phyloP scores from a whole-genome alignment of 192 early-diverging fungal species.

The Podila verticillata region DNA sequence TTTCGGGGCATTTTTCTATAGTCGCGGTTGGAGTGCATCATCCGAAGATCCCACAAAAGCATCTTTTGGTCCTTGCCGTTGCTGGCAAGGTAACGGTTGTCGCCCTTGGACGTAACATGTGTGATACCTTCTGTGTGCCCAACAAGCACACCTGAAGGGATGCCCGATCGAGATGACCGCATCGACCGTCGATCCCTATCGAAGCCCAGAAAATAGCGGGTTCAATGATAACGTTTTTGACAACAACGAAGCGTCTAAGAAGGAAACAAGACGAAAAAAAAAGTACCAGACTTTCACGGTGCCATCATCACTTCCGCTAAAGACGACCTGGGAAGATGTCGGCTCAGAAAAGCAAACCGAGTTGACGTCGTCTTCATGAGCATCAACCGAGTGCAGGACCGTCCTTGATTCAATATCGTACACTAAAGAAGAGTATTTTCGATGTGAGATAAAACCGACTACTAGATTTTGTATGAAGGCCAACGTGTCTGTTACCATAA shows the following conservation, averaged over 20 bases:
- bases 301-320: conserved; percentile 70
- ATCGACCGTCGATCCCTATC: conserved; percentile 67
- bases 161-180: conserved; percentile 29
- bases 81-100: conserved; percentile 69
- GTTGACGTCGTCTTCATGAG: conserved; percentile 77
- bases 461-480: not conserved
- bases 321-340: conserved; percentile 62
- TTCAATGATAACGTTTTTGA: no score
- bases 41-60: conserved; percentile 74
- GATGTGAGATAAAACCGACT: no score
- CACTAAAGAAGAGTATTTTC: conserved; percentile 37
- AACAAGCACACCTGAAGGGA: conserved; percentile 66
- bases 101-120: conserved; percentile 69
- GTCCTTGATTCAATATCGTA: conserved; percentile 66
- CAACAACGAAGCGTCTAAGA: not conserved
- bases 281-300: conserved; percentile 65
- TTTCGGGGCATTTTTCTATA: not conserved
- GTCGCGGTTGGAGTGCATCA: conserved; percentile 27
- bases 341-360: conserved; percentile 66
- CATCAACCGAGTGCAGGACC: conserved; percentile 58
- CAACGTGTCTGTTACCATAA: conserved; percentile 30
- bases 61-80: conserved; percentile 80
- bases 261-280: not conserved
- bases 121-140: conserved; percentile 82
- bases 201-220: no score